Evolutionary conservation across 2,329 filamentous ascomycete genomes (phyloP).

Genomic region (Camillea tinctor): DNA sequence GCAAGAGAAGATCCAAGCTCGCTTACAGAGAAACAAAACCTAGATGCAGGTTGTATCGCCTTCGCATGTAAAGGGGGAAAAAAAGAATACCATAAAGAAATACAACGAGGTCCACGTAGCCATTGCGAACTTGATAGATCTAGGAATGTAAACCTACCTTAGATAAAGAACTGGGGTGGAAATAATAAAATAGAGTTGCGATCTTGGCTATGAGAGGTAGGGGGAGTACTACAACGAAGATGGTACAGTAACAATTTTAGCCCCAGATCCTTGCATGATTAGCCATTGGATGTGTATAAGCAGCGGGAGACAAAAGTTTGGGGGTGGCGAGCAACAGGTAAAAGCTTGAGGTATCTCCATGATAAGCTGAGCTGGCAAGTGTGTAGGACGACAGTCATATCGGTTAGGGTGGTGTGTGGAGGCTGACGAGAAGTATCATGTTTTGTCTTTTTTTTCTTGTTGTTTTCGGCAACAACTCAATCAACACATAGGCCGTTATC

Average conservation of each 20-base stretch:
- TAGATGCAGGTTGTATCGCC: conserved; percentile 16
- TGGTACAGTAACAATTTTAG: not conserved
- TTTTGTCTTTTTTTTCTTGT: not conserved
- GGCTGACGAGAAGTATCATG: conserved; percentile 7
- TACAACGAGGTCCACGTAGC: conserved; percentile 13
- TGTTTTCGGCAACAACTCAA: conserved; percentile 3
- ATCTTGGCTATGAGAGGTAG: not conserved
- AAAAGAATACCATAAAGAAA: conserved; percentile 10
- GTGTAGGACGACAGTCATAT: conserved; percentile 19
- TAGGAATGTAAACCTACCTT: not conserved
- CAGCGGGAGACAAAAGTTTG: not conserved
- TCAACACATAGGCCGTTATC: conserved; percentile 15
- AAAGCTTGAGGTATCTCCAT: conserved; percentile 1
- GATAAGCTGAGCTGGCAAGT: conserved; percentile 5
- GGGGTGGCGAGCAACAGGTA: not conserved
- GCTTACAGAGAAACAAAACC: conserved; percentile 18
- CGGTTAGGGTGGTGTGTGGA: conserved; percentile 14
- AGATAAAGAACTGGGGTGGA: not conserved
- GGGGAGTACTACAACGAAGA: not conserved
- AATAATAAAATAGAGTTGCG: not conserved
- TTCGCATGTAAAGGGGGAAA: not conserved
- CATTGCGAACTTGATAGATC: conserved; percentile 11
- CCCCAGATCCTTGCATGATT: not conserved
- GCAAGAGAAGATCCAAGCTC: conserved; percentile 4
- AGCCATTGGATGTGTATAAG: not conserved